These are phyloP conservation scores for Hamamelis virginiana DNA, from an alignment of 164 flowering plant genomes.

Conservation along the genomic window DNA sequence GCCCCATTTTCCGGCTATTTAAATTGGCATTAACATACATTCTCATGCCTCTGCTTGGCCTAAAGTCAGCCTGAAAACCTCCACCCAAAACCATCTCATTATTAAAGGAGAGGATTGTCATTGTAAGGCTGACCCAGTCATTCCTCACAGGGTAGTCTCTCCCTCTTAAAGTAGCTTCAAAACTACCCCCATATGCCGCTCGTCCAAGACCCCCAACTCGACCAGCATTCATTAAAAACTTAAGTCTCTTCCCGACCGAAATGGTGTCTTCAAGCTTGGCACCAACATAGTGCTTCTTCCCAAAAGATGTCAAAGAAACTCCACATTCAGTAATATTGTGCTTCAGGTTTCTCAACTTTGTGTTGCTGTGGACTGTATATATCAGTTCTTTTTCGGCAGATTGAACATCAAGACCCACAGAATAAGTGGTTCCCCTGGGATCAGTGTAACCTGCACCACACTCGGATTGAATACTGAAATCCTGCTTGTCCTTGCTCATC, in stretches of 20 bases:
- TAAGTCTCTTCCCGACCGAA: conserved; percentile 60
- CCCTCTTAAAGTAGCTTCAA: conserved; percentile 72
- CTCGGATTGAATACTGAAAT: conserved; percentile 70
- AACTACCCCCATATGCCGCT: conserved; percentile 76
- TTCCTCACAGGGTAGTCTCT: conserved; percentile 80
- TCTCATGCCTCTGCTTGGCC: conserved; percentile 45
- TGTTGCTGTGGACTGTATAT: conserved; percentile 57
- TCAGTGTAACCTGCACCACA: conserved; percentile 48
- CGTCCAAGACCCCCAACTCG: conserved; percentile 56
- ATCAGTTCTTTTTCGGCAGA: conserved; percentile 63
- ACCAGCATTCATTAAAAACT: conserved; percentile 61
- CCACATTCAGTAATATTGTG: conserved; percentile 70
- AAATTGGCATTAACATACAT: conserved; percentile 69
- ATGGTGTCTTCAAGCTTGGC: conserved; percentile 80
- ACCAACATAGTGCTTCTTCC: conserved; percentile 58
- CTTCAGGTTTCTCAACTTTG: conserved; percentile 54
- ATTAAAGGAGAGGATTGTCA: conserved; percentile 63
- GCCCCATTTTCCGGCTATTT: conserved; percentile 83
- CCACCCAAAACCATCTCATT: conserved; percentile 74
- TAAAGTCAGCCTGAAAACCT: conserved; percentile 59
- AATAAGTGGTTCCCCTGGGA: conserved; percentile 44
- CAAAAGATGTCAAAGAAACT: conserved; percentile 65
- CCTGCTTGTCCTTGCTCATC: conserved; percentile 85
- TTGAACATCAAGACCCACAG: conserved; percentile 69
- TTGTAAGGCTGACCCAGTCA: conserved; percentile 50